Evolutionary conservation across 371 early-diverging fungal species (phyloP).

Genomic region (Apophysomyces sp.): DNA sequence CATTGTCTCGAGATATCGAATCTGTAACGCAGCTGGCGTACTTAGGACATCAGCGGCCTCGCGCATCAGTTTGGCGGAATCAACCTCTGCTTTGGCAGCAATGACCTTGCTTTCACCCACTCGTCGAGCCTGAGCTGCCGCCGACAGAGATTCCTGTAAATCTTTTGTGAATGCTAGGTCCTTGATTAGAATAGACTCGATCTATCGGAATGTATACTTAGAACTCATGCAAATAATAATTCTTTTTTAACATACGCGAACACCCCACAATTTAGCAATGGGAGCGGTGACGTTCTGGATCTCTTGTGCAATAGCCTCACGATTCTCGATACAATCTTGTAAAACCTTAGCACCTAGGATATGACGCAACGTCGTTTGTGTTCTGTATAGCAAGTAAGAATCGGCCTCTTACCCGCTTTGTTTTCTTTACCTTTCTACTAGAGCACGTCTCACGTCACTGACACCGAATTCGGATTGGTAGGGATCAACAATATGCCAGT

Average conservation of each 20-base stretch:
- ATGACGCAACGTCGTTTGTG: constrained; percentile 75
- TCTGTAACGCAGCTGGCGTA: constrained; percentile 81
- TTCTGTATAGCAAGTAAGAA: constrained; percentile 21
- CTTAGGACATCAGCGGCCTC: constrained; percentile 80
- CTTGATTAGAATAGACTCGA: constrained; percentile 85
- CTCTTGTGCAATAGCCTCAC: constrained; percentile 82
- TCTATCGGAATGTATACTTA: constrained; percentile 17
- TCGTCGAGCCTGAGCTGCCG: constrained; percentile 91
- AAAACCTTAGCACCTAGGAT: constrained; percentile 62
- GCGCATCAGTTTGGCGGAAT: constrained; percentile 90
- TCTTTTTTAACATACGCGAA: constrained; percentile 45
- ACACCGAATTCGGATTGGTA: constrained; percentile 80
- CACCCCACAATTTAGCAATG: constrained; percentile 78
- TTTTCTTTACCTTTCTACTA: constrained; percentile 64
- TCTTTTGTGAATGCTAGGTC: constrained; percentile 78
- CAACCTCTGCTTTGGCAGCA: constrained; percentile 89
- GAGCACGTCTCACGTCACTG: constrained; percentile 67
- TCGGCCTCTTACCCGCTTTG: neutral
- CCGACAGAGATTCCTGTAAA: constrained; percentile 79
- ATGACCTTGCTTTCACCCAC: constrained; percentile 91
- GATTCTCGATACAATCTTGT: constrained; percentile 85
- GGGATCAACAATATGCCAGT: constrained; percentile 84
- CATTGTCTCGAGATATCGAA: constrained; percentile 89
- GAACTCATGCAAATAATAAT: neutral
- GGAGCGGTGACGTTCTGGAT: constrained; percentile 74